Base-by-base conservation (phyloP, 2,329 filamentous ascomycete genomes). In the Clonostachys sp. region DNA sequence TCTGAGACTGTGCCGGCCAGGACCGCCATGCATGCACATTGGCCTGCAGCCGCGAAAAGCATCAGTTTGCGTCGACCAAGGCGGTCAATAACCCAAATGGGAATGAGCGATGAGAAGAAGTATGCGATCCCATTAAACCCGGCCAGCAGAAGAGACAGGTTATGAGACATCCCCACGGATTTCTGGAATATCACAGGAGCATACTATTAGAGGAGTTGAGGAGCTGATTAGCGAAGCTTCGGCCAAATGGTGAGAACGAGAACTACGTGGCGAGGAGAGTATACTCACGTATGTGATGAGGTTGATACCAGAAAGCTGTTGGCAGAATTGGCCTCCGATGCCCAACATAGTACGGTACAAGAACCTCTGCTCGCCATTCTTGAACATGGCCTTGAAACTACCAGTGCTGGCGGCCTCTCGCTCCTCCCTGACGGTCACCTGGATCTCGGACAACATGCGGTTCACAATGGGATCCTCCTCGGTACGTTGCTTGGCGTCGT, bases 121-220 rank as follows among this genome's bases (percentile, higher is more conserved):
- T 66, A 68, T 65, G 65, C 73, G 0, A 74, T 76, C 57, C 77
- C 71, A 12, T 78, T 61, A 51, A 77, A 71, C 34, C 75, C 74
- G n/a, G 73, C 73, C 58, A 80, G 73, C 34, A 80, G 62, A 5
- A 73, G 61, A 5, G 76, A 70, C 56, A 76, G 67, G 41, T 70
- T 64, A 2, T 64, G 55, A 16, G 56, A 57, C 45, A 73, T 67
- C 1, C 66, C 63, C 4, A 79, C 62, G 16, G 68, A 73, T 16
- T 67, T 56, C 45, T 74, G 62, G 46, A 78, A 73, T 1, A 78
- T 55, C 0, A 75, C 45, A 33, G 45, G 45, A n/a, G 45, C 45
- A n/a, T 46, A 46, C 45, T 46, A 33, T 12, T 18, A 9, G 36
- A 16, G 16, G 36, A 39, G 36, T 39, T 8, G 36, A 39, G 12